Evolutionary conservation across 805 yeast genomes (phyloP).

Genomic region (Pichia gijzeniarum): DNA sequence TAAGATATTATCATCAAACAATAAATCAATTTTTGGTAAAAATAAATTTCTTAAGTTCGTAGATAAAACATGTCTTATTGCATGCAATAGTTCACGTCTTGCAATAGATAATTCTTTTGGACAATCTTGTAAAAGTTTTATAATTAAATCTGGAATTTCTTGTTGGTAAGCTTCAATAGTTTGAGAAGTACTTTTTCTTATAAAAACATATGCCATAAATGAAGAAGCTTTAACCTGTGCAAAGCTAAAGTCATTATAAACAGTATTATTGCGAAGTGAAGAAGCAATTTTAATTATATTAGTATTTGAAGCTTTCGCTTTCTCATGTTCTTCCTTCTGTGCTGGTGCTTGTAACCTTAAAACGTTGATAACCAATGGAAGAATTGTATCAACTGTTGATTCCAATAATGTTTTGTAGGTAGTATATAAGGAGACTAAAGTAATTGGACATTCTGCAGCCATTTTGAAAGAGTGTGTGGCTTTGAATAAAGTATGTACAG

Average conservation of each 20-base stretch:
- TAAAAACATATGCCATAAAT: conserved; percentile 84
- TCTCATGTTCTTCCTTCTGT: conserved; percentile 60
- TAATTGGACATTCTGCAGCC: conserved; percentile 93
- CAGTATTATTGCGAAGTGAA: conserved; percentile 64
- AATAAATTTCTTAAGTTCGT: conserved; percentile 81
- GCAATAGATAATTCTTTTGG: conserved; percentile 91
- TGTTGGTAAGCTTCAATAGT: conserved; percentile 51
- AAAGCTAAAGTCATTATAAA: conserved; percentile 80
- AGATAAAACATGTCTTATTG: conserved; percentile 89
- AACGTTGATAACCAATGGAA: conserved; percentile 75
- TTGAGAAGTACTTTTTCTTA: conserved; percentile 73
- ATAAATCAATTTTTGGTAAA: conserved; percentile 74
- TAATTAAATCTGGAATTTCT: conserved; percentile 79
- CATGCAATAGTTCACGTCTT: conserved; percentile 86
- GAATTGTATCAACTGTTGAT: conserved; percentile 63
- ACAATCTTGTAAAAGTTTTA: conserved; percentile 86
- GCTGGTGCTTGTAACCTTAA: conserved; percentile 75
- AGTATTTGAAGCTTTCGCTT: conserved; percentile 49
- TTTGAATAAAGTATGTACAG: conserved; percentile 46
- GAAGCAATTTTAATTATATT: conserved; percentile 69
- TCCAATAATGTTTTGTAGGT: conserved; percentile 74
- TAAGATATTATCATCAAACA: conserved; percentile 81
- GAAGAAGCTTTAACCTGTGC: conserved; percentile 97
- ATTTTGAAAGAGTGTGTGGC: conserved; percentile 85
- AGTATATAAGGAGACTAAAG: conserved; percentile 87